Evolutionary conservation across 345 rosid genomes (phyloP).

Genomic region (Salix suchowensis): DNA sequence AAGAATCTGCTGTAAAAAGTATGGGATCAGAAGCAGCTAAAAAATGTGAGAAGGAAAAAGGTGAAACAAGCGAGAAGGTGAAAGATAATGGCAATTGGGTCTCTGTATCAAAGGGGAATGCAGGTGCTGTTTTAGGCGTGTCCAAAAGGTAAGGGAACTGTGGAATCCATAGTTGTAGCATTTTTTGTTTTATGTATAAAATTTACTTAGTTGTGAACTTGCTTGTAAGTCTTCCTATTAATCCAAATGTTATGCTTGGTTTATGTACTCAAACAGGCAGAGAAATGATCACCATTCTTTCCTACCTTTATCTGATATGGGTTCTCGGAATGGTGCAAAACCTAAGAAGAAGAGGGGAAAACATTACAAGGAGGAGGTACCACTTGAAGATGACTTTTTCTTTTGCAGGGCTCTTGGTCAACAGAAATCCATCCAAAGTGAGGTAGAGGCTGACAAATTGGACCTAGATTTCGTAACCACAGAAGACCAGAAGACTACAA

Average conservation of each 20-base stretch:
- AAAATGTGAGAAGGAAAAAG: slow-evolving; percentile 14
- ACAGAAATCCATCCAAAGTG: background rate
- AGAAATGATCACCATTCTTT: background rate
- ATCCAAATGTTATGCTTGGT: background rate
- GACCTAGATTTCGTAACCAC: background rate
- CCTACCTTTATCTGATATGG: background rate
- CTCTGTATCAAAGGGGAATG: background rate
- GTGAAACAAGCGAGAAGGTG: background rate
- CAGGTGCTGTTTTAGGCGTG: slow-evolving; percentile 1
- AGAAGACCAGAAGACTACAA: slow-evolving; percentile 4
- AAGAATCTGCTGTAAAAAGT: slow-evolving; percentile 16
- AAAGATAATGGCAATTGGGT: slow-evolving; percentile 6
- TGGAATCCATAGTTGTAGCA: too few species aligned
- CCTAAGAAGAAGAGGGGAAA: slow-evolving; percentile 9
- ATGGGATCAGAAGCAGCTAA: slow-evolving; percentile 15
- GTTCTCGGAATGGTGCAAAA: background rate
- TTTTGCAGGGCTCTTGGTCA: slow-evolving; percentile 2
- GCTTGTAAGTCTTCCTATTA: background rate
- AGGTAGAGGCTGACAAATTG: background rate
- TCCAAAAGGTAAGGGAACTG: slow-evolving; percentile 21
- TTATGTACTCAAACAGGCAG: slow-evolving; percentile 5
- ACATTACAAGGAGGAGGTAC: slow-evolving; percentile 1
- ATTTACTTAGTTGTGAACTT: background rate
- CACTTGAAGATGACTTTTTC: slow-evolving; percentile 18
- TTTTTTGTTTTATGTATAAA: background rate